These are phyloP conservation scores for Raffaelea albimanens DNA, from an alignment of 2,329 filamentous ascomycete genomes.

Conservation along the genomic window DNA sequence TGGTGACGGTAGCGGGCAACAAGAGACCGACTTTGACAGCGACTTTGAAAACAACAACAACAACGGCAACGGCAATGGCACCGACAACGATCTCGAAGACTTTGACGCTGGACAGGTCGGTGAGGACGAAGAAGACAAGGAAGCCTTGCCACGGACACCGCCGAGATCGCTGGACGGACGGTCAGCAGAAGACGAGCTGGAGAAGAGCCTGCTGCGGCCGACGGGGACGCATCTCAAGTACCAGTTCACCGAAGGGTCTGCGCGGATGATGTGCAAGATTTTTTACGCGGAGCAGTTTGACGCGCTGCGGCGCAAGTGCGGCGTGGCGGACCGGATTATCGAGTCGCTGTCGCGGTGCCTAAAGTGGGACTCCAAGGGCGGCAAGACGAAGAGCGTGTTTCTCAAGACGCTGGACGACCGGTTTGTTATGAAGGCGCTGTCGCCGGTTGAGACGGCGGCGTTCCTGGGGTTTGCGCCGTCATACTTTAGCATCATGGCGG, in stretches of 20 bases:
- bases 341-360: slow-evolving; percentile 91
- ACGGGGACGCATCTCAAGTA: slow-evolving; percentile 94
- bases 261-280: slow-evolving; percentile 94
- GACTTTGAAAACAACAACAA: not conserved
- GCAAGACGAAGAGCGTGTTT: slow-evolving; percentile 96
- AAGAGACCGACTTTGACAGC: too few species aligned
- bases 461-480: slow-evolving; percentile 93
- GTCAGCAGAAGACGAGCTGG: slow-evolving; percentile 47
- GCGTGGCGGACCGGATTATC: slow-evolving; percentile 85
- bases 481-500: slow-evolving; percentile 95
- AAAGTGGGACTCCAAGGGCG: slow-evolving; percentile 96
- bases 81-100: slow-evolving; percentile 4
- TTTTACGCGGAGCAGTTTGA: slow-evolving; percentile 99
- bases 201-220: slow-evolving; percentile 72
- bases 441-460: slow-evolving; percentile 82
- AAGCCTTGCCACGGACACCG: not conserved
- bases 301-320: slow-evolving; percentile 84
- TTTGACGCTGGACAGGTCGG: slow-evolving; percentile 1
- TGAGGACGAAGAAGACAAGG: not conserved
- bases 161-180: not conserved
- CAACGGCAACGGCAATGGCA: not conserved
- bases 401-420: slow-evolving; percentile 93
- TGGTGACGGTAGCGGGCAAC: too few species aligned
- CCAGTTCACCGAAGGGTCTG: slow-evolving; percentile 87
- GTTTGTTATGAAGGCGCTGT: slow-evolving; percentile 84